These are phyloP conservation scores for Axilococcus clingmanii DNA, from an alignment of 139 green algal species.

Conservation along the genomic window DNA sequence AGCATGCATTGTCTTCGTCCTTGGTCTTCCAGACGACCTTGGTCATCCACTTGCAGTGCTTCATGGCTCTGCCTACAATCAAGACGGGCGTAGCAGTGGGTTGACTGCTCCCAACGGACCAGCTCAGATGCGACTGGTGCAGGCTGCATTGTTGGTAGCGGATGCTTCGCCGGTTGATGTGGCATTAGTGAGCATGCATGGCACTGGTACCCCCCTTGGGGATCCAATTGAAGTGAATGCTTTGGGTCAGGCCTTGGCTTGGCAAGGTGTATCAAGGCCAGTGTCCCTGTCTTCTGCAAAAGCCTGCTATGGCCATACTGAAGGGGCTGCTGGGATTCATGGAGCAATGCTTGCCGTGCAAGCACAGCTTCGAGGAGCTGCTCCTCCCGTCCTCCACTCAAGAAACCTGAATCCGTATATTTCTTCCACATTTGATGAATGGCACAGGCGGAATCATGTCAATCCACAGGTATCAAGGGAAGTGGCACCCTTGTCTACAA, in stretches of 20 bases:
- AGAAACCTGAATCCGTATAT: slow-evolving; percentile 52
- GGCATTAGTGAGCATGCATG: slow-evolving; percentile 35
- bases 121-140: slow-evolving; percentile 34
- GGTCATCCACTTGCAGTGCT: not conserved
- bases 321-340: slow-evolving; percentile 56
- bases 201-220: slow-evolving; percentile 51
- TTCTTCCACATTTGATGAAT: slow-evolving; percentile 6
- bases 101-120: slow-evolving; percentile 50
- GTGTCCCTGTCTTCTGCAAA: slow-evolving; percentile 52
- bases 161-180: slow-evolving; percentile 3
- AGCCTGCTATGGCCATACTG: slow-evolving; percentile 56
- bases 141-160: slow-evolving; percentile 12
- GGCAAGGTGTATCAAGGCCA: not conserved
- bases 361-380: slow-evolving; percentile 3
- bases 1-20: slow-evolving; percentile 14
- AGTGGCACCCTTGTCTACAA: not conserved
- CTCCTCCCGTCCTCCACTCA: slow-evolving; percentile 41
- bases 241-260: slow-evolving; percentile 7
- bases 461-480: not conserved
- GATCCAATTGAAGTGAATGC: slow-evolving; percentile 56
- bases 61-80: slow-evolving; percentile 29
- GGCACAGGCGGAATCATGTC: not conserved
- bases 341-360: slow-evolving; percentile 35
- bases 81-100: slow-evolving; percentile 41
- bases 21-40: not conserved